Percentiles rank a stretch among this genome's conserved stretches.
These are phyloP conservation scores for Cicer arietinum DNA, from an alignment of 306 rosid genomes.

Conservation along the genomic window DNA sequence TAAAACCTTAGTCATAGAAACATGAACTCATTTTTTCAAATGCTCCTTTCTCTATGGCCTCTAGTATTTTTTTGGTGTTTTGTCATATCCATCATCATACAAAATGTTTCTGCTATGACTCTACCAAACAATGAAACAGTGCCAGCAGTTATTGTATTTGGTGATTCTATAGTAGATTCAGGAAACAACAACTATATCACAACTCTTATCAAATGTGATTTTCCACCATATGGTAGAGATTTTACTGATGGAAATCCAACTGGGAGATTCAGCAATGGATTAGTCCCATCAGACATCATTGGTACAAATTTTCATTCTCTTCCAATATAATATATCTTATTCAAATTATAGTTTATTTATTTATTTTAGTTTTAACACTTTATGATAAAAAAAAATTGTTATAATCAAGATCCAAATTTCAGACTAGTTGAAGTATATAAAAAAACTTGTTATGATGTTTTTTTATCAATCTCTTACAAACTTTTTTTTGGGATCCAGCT, in stretches of 20 bases:
- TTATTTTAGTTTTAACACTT: too few relatives aligned
- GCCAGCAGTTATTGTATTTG: conserved; percentile 72
- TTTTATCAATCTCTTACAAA: background rate
- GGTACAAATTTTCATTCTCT: conserved; percentile 44
- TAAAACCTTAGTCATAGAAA: conserved; percentile 11
- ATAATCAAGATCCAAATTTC: too few relatives aligned
- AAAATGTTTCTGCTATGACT: conserved; percentile 13
- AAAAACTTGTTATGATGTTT: background rate
- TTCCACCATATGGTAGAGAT: conserved; percentile 80
- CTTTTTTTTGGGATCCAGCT: conserved; percentile 50
- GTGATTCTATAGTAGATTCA: conserved; percentile 80
- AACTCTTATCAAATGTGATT: conserved; percentile 61
- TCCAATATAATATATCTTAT: background rate
- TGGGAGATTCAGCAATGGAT: conserved; percentile 79
- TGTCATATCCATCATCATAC: conserved; percentile 33
- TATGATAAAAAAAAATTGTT: background rate
- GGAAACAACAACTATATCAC: conserved; percentile 71
- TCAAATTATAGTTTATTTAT: background rate
- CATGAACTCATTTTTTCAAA: conserved; percentile 27
- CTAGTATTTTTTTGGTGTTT: conserved; percentile 7
- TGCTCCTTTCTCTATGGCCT: conserved; percentile 16
- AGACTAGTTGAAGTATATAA: too few relatives aligned
- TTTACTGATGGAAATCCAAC: conserved; percentile 57
- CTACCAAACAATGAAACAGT: conserved; percentile 51
- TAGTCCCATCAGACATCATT: conserved; percentile 62